Conservation (phyloP, 352 stramenopile genomes). For the Nothophytophthora sp. region DNA sequence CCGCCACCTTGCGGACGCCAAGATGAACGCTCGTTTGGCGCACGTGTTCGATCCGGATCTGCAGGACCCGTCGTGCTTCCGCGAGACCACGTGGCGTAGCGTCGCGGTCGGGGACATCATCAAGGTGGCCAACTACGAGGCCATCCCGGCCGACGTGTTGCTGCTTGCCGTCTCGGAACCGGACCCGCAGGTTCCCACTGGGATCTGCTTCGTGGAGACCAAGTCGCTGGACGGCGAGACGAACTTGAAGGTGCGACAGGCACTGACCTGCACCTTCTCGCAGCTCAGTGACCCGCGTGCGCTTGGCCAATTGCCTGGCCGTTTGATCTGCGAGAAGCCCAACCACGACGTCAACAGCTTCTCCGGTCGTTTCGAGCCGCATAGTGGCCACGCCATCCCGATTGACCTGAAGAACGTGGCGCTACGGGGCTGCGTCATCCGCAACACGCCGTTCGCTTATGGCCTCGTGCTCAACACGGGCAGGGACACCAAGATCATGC, state of each 20-base stretch:
- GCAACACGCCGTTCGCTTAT: conserved; percentile 91
- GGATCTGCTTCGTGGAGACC: conserved; percentile 89
- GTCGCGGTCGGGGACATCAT: conserved; percentile 82
- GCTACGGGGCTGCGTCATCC: conserved; percentile 82
- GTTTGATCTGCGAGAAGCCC: conserved; percentile 70
- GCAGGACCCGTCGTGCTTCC: conserved; percentile 40
- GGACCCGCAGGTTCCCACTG: conserved; percentile 54
- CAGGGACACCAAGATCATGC: conserved; percentile 86
- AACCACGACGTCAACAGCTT: conserved; percentile 85
- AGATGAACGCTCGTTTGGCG: conserved; percentile 77
- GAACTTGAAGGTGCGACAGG: conserved; percentile 89
- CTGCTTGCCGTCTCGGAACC: conserved; percentile 82
- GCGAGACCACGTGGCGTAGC: conserved; percentile 52
- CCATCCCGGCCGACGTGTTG: conserved; percentile 88
- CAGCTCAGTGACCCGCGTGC: conserved; percentile 54
- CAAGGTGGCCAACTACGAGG: conserved; percentile 83
- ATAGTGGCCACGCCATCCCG: conserved; percentile 41
- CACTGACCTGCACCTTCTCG: conserved; percentile 60
- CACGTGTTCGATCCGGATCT: conserved; percentile 62
- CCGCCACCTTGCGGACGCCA: conserved; percentile 70
- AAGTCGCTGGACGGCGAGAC: conserved; percentile 90
- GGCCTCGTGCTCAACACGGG: conserved; percentile 91
- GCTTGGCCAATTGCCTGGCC: conserved; percentile 41
- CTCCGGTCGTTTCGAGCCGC: conserved; percentile 58
- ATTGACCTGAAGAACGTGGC: conserved; percentile 89